Percentiles rank a stretch among this genome's conserved stretches.
Evolutionary conservation across 805 yeast species (phyloP).

Genomic region (Ogataea glucozyma): DNA sequence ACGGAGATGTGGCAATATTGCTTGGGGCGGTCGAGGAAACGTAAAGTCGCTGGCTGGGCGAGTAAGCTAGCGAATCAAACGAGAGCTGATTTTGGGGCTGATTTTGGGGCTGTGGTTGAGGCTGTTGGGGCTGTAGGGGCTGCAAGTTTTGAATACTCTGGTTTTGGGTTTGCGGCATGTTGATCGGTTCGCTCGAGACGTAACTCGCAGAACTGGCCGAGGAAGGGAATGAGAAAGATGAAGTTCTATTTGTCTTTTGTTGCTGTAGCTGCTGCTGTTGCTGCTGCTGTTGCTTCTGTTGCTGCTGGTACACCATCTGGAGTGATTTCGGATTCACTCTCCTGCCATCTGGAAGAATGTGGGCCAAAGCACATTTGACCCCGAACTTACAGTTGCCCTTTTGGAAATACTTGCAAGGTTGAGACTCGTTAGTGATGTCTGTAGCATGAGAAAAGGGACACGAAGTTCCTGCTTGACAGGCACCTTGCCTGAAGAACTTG

Average conservation of each 20-base stretch:
- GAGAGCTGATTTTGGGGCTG: slow-evolving; percentile 4
- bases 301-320: slow-evolving; percentile 33
- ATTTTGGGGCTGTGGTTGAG: slow-evolving; percentile 5
- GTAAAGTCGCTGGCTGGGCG: slow-evolving; percentile 11
- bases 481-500: slow-evolving; percentile 87
- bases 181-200: slow-evolving; percentile 19
- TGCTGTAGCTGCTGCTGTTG: slow-evolving; percentile 13
- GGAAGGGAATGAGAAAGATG: slow-evolving; percentile 10
- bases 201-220: slow-evolving; percentile 11
- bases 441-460: slow-evolving; percentile 89
- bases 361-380: slow-evolving; percentile 90
- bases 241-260: slow-evolving; percentile 9
- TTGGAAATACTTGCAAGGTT: slow-evolving; percentile 89
- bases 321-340: slow-evolving; percentile 57
- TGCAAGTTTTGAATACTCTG: slow-evolving; percentile 2
- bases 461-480: slow-evolving; percentile 90
- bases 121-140: slow-evolving; percentile 2
- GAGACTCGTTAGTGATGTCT: slow-evolving; percentile 52
- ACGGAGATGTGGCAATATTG: slow-evolving; percentile 27
- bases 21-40: slow-evolving; percentile 19
- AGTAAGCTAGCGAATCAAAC: slow-evolving; percentile 10
- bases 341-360: slow-evolving; percentile 86
- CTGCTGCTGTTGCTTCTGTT: slow-evolving; percentile 15
- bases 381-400: slow-evolving; percentile 98
- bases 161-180: slow-evolving; percentile 8